Evolutionary conservation across 2,329 filamentous ascomycete species (phyloP), one percentile per base, ranked within the genome.

Genomic region (Lachnellula suecica): DNA sequence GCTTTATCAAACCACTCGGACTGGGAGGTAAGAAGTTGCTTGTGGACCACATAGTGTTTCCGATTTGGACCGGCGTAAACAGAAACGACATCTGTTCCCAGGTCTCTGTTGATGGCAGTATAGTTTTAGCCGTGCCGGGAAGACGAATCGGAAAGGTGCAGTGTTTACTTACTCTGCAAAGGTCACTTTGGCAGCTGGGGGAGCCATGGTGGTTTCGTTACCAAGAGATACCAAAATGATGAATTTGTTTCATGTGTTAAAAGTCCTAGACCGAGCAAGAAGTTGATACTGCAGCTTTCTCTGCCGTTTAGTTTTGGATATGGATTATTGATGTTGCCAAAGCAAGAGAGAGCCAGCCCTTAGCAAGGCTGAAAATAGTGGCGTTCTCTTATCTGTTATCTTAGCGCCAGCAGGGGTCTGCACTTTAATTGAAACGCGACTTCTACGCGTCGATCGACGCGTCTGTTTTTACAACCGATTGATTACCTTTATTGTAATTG

Each of bases 1-100:
- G 59, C 56, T n/a, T 56, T 59, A 2, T 61, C 24, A 43, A 67
- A 65, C 51, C 57, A 64, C 5, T 44, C 35, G 1, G 62, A 64
- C 22, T 59, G 53, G 4, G 53, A 47, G 24, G 54, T 55, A 22
- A 67, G 52, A 4, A 66, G 50, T 5, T 52, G 42, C 20, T 63
- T 63, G 34, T 65, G 64, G 9, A 64, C 47, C 6, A 54, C 25
- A 48, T 59, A 66, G 4, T 47, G 43, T 17, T 58, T 57, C 11
- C 27, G 17, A 31, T 63, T 51, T 20, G 49, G 41, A 15, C 64
- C 62, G 10, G 60, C 65, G 9, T 49, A 52, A 22, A 66, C 47
- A 4, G 52, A 44, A 5, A 62, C 58, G 4, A 61, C 44, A 10
- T 56, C 56, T 4, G 35, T 38, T 4, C 61, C 61, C 37, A 63